Conservation (phyloP, 805 yeast species). For the Candida ovalis region DNA sequence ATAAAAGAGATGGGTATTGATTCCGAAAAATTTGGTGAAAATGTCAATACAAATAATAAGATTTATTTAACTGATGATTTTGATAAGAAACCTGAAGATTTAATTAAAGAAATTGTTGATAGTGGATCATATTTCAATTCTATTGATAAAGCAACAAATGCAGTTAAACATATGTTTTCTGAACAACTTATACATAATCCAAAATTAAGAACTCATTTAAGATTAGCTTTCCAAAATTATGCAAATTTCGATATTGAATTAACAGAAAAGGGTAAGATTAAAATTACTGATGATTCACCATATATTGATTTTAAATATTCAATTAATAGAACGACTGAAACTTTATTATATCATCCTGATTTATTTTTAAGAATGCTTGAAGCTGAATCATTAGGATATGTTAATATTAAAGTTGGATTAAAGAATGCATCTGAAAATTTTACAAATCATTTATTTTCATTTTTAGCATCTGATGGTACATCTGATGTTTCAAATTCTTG, state of each 20-base stretch:
- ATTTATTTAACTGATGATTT: conserved; percentile 72
- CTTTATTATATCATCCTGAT: conserved; percentile 73
- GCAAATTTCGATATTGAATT: conserved; percentile 69
- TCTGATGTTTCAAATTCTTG: conserved; percentile 74
- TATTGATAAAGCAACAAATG: conserved; percentile 54
- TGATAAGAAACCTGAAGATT: conserved; percentile 53
- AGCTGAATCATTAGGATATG: conserved; percentile 79
- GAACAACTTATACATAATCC: conserved; percentile 82
- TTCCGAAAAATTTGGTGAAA: conserved; percentile 81
- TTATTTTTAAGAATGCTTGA: conserved; percentile 83
- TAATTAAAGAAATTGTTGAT: conserved; percentile 39
- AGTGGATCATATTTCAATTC: conserved; percentile 50
- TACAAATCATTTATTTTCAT: conserved; percentile 47
- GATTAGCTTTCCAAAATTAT: conserved; percentile 57
- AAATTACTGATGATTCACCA: conserved; percentile 75
- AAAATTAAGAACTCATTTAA: conserved; percentile 65
- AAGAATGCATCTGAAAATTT: conserved; percentile 40
- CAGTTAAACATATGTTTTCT: conserved; percentile 70
- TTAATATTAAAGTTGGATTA: conserved; percentile 59
- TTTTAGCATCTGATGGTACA: conserved; percentile 71
- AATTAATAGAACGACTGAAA: conserved; percentile 70
- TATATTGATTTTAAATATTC: conserved; percentile 92
- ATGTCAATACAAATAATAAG: conserved; percentile 62
- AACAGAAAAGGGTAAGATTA: conserved; percentile 78
- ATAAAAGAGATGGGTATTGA: conserved; percentile 71